A percentile compares a stretch with the other conserved stretches of the same genome.
phyloP scores from a whole-genome alignment of 495 filamentous ascomycete genomes.

The Viridothelium virens region DNA sequence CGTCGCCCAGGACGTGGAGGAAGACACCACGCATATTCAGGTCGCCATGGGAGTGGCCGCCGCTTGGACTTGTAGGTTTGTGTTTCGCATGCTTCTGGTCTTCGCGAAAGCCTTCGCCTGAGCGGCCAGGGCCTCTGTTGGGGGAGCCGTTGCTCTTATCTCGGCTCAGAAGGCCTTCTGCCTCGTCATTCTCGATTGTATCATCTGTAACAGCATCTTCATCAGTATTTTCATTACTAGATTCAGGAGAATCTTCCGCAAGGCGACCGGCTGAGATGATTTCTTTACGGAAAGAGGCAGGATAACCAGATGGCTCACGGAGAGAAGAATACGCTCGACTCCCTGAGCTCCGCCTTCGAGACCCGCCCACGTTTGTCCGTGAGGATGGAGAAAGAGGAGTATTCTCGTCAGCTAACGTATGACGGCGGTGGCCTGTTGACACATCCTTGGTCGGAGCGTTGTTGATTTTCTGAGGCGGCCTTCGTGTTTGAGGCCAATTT shows the following conservation, averaged over 20 bases:
- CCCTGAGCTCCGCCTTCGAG: constrained; percentile 27
- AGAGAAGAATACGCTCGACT: constrained; percentile 33
- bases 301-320: constrained; percentile 67
- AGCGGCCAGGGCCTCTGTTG: constrained; percentile 18
- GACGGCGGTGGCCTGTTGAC: background rate
- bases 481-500: constrained; percentile 24
- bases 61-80: constrained; percentile 47
- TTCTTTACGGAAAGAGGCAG: constrained; percentile 81
- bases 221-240: constrained; percentile 46
- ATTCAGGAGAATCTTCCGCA: constrained; percentile 37
- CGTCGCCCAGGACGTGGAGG: constrained; percentile 92
- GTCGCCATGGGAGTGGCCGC: constrained; percentile 70
- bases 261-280: constrained; percentile 71
- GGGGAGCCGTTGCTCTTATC: constrained; percentile 1
- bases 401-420: constrained; percentile 11
- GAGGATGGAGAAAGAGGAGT: constrained; percentile 5
- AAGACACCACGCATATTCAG: constrained; percentile 98
- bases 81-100: constrained; percentile 78
- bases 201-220: constrained; percentile 42
- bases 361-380: background rate
- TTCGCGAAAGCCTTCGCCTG: constrained; percentile 37
- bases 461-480: constrained; percentile 34
- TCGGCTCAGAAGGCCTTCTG: constrained; percentile 27
- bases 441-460: constrained; percentile 26
- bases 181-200: constrained; percentile 44